Evolutionary conservation across 768 basidiomycete species (phyloP).

Genomic region (Lactifluus hygrophoroides): DNA sequence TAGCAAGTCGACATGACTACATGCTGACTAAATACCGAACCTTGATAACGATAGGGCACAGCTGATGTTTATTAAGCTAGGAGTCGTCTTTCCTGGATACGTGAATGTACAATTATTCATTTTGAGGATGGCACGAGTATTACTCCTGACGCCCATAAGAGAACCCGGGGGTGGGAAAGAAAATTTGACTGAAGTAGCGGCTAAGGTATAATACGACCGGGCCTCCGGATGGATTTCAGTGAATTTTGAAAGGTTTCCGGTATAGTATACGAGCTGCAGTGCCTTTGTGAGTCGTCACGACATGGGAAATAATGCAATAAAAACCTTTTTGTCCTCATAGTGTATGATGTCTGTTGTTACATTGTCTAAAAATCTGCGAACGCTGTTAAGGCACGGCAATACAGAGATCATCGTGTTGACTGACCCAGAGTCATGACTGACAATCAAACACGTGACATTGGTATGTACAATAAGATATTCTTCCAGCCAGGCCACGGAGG

Average conservation of each 20-base stretch:
- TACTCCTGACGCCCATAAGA: constrained; percentile 94
- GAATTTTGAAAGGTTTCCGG: constrained; percentile 85
- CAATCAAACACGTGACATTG: constrained; percentile 82
- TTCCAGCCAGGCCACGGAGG: constrained; percentile 89
- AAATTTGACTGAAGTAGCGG: constrained; percentile 90
- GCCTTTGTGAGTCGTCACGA: neutral
- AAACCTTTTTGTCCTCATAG: constrained; percentile 88
- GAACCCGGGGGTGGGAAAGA: constrained; percentile 93
- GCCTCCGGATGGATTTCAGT: constrained; percentile 88
- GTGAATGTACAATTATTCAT: constrained; percentile 87
- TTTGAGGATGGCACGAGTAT: constrained; percentile 93
- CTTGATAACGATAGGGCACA: constrained; percentile 92
- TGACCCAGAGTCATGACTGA: constrained; percentile 94
- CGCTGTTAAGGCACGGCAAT: neutral
- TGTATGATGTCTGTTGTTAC: constrained; percentile 96
- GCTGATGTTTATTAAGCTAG: constrained; percentile 80
- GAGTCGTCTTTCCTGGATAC: constrained; percentile 75
- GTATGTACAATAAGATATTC: constrained; percentile 74
- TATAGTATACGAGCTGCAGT: constrained; percentile 79
- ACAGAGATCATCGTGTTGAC: constrained; percentile 23
- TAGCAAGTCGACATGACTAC: constrained; percentile 22
- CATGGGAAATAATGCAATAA: constrained; percentile 17
- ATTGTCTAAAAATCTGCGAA: constrained; percentile 77
- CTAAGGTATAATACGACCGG: constrained; percentile 93
- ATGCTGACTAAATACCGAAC: constrained; percentile 27